A percentile compares a stretch with the other conserved stretches of the same genome.
These are phyloP conservation scores for Solanum habrochaites DNA, from an alignment of 257 asterid species.

Conservation along the genomic window DNA sequence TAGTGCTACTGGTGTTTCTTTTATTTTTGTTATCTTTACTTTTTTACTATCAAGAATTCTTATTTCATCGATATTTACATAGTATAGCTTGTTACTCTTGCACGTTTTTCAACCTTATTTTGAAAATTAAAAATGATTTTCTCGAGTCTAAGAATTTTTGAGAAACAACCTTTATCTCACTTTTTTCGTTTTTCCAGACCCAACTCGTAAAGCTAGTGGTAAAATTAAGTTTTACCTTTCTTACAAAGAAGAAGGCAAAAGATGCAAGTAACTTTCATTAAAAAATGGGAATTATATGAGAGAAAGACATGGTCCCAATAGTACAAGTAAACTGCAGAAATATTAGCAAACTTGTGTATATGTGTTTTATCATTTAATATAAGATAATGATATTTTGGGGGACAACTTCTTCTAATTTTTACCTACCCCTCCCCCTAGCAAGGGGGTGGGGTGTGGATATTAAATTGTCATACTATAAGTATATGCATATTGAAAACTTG, in stretches of 20 bases:
- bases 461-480: not conserved
- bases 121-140: not conserved
- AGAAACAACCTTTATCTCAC: not conserved
- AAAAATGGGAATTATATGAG: not conserved
- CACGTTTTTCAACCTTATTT: not conserved
- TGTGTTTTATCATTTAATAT: not conserved
- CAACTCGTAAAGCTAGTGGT: accelerated
- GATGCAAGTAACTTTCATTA: not conserved
- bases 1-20: accelerated
- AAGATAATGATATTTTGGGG: not conserved
- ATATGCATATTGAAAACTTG: not conserved
- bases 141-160: not conserved
- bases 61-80: not conserved
- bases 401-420: not conserved
- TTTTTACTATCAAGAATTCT: not conserved
- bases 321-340: not conserved
- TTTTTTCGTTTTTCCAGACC: not conserved
- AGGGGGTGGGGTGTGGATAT: not conserved
- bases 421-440: not conserved
- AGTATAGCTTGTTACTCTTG: not conserved
- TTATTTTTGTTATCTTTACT: not conserved
- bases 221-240: not conserved
- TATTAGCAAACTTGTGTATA: not conserved
- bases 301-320: not conserved
- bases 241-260: not conserved